Conservation (phyloP, 805 yeast species). For the Debaryomyces maramus region DNA sequence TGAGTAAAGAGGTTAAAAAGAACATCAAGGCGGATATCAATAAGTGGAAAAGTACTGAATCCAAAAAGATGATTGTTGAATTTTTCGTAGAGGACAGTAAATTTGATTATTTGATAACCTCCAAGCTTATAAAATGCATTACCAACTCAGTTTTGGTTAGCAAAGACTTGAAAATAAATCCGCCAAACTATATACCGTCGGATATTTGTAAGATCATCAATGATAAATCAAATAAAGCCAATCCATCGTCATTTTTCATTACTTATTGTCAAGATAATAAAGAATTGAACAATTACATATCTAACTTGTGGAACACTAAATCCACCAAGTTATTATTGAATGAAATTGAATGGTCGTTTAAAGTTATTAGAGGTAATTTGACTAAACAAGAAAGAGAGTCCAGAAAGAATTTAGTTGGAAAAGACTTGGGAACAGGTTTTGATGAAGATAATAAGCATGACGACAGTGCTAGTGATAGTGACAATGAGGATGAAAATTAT, state of each 20-base stretch:
- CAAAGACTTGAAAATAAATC: constrained; percentile 28
- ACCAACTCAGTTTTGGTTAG: constrained; percentile 25
- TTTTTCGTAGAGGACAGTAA: constrained; percentile 22
- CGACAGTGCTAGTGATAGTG: constrained; percentile 16
- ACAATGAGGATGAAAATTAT: constrained; percentile 5
- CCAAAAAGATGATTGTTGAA: constrained; percentile 14
- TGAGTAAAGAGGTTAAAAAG: constrained; percentile 37
- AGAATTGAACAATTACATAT: constrained; percentile 46
- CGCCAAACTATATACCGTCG: constrained; percentile 36
- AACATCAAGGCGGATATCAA: constrained; percentile 15
- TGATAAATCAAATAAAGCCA: constrained; percentile 29
- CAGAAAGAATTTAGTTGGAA: constrained; percentile 25
- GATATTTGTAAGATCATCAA: constrained; percentile 24
- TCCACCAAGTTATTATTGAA: constrained; percentile 32
- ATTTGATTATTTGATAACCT: constrained; percentile 25
- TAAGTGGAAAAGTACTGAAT: constrained; percentile 9
- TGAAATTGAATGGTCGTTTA: constrained; percentile 47
- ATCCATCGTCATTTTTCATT: constrained; percentile 51
- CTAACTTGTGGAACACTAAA: constrained; percentile 48
- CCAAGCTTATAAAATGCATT: constrained; percentile 34
- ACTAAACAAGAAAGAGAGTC: constrained; percentile 35
- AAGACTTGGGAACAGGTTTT: constrained; percentile 21
- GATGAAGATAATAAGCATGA: constrained; percentile 19
- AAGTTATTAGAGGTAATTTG: constrained; percentile 48
- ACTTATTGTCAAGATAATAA: constrained; percentile 39